These are phyloP conservation scores for Stentor roeselii DNA, from an alignment of 73 alveolate species.

Conservation along the genomic window DNA sequence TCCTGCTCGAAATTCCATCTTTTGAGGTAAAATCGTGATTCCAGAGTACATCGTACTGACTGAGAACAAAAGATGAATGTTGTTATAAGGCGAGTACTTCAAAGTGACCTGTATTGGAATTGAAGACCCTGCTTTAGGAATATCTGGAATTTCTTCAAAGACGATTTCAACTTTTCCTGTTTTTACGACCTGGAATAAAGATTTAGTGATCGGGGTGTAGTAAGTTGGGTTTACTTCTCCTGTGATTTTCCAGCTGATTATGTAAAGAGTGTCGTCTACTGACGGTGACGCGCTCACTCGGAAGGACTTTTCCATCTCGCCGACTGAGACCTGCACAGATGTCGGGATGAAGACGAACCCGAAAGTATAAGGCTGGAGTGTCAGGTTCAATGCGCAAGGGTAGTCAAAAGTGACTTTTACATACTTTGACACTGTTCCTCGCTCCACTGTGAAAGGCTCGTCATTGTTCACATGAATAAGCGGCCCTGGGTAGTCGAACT, in stretches of 20 bases:
- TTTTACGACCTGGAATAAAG: constrained; percentile 40
- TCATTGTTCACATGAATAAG: constrained; percentile 39
- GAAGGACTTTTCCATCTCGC: constrained; percentile 35
- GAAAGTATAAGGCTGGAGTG: constrained; percentile 31
- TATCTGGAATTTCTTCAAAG: constrained; percentile 38
- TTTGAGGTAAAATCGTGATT: constrained; percentile 30
- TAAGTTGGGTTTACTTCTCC: constrained; percentile 43
- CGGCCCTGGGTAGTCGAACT: constrained; percentile 50
- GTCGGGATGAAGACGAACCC: constrained; percentile 45
- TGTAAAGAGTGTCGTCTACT: constrained; percentile 27
- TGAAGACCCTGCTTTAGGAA: constrained; percentile 57
- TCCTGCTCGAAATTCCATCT: constrained; percentile 39
- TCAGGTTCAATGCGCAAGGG: constrained; percentile 56
- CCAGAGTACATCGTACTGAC: constrained; percentile 27
- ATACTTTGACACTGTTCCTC: constrained; percentile 49
- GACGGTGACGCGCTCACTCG: constrained; percentile 46
- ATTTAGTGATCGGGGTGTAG: constrained; percentile 50
- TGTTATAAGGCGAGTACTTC: constrained; percentile 44
- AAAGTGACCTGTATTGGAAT: constrained; percentile 36
- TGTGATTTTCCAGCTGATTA: constrained; percentile 38
- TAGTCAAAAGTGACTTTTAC: constrained; percentile 34
- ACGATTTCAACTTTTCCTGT: constrained; percentile 30
- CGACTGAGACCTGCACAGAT: constrained; percentile 27
- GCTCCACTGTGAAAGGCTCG: constrained; percentile 34
- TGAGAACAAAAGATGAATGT: constrained; percentile 40